phyloP scores from a whole-genome alignment of 352 stramenopile genomes.

The Phytophthora melonis region DNA sequence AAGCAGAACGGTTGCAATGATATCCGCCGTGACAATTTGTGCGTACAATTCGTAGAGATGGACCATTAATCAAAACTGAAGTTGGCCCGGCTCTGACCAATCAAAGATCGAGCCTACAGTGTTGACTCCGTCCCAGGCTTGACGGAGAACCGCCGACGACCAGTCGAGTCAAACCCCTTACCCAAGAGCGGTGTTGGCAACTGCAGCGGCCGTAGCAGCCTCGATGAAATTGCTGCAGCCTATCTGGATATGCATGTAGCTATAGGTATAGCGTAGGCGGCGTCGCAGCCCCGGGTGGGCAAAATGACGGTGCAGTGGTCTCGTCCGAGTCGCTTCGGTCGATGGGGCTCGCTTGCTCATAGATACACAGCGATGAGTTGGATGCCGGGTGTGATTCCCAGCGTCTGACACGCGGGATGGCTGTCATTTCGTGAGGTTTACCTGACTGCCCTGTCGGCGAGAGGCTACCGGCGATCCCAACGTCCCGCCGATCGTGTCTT shows the following conservation, averaged over 20 bases:
- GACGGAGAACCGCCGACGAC: too few relatives aligned
- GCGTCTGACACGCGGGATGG: not conserved
- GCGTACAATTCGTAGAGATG: not conserved
- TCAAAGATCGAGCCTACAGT: not conserved
- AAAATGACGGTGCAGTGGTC: too few relatives aligned
- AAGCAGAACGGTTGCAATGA: too few relatives aligned
- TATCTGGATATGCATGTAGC: too few relatives aligned
- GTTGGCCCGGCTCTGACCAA: conserved; percentile 11
- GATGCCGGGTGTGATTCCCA: too few relatives aligned
- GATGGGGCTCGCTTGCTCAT: not conserved
- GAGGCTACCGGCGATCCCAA: conserved; percentile 5
- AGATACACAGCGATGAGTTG: not conserved
- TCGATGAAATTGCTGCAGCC: too few relatives aligned
- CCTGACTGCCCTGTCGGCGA: not conserved
- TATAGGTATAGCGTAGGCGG: too few relatives aligned
- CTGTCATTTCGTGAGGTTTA: not conserved
- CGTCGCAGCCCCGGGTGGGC: too few relatives aligned
- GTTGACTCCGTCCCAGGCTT: too few relatives aligned
- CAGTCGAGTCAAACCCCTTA: too few relatives aligned
- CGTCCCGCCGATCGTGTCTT: conserved; percentile 18
- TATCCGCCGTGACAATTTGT: not conserved
- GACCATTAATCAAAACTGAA: conserved; percentile 27
- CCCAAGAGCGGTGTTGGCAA: too few relatives aligned
- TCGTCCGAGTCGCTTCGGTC: not conserved
- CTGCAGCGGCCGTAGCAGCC: too few relatives aligned